Conservation (phyloP, 2,329 filamentous ascomycete genomes). For the Diaporthe longicolla region DNA sequence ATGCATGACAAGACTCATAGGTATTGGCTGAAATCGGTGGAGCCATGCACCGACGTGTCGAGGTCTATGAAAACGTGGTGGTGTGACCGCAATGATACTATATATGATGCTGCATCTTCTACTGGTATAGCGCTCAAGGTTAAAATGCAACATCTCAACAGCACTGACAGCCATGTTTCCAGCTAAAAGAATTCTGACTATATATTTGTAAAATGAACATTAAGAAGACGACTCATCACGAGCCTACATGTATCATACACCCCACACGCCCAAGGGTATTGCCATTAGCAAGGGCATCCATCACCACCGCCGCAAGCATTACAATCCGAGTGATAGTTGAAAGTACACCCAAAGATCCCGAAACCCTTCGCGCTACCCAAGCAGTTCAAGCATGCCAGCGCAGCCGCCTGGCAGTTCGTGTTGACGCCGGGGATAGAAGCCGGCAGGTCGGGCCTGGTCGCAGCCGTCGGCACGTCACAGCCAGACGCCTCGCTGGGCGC, state of each 20-base stretch:
- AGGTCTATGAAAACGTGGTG: too few relatives aligned
- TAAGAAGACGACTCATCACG: not conserved
- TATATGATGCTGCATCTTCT: too few relatives aligned
- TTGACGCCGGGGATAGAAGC: not conserved
- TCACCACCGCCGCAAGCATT: constrained; percentile 20
- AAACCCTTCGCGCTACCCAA: constrained; percentile 1
- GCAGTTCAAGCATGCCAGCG: not conserved
- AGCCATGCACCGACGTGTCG: too few relatives aligned
- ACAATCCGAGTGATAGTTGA: constrained; percentile 10
- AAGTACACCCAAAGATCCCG: not conserved
- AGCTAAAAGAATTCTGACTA: not conserved
- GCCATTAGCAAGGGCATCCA: constrained; percentile 16
- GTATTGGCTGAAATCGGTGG: too few relatives aligned
- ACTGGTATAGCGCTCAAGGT: too few relatives aligned
- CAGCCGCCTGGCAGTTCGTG: not conserved
- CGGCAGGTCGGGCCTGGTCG: not conserved
- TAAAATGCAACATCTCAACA: not conserved
- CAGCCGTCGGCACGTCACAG: constrained; percentile 1
- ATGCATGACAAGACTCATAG: too few relatives aligned
- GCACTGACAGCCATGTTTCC: not conserved
- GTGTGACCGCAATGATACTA: too few relatives aligned
- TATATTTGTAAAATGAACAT: not conserved
- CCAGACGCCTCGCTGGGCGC: constrained; percentile 11
- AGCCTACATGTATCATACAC: not conserved
- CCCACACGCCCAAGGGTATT: not conserved